Conservation (phyloP, 2,329 filamentous ascomycete genomes). For the Aspergillus amoenus region DNA sequence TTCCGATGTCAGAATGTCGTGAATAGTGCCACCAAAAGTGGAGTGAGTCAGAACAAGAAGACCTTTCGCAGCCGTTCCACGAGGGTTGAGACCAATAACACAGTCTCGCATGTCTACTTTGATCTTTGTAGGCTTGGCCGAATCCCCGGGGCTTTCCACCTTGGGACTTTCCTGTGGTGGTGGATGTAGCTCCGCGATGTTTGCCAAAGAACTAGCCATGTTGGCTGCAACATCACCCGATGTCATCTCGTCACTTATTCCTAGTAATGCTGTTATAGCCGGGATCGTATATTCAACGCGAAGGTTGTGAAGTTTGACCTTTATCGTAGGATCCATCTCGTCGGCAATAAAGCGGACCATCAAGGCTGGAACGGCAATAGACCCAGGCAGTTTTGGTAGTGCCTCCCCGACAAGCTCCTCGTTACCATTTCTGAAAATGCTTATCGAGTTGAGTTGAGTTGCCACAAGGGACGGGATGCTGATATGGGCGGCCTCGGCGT, state of each 20-base stretch:
- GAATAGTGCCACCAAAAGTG: slow-evolving; percentile 66
- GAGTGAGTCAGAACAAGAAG: slow-evolving; percentile 77
- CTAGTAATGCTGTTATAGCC: slow-evolving; percentile 76
- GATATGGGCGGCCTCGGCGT: slow-evolving; percentile 75
- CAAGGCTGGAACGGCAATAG: slow-evolving; percentile 58
- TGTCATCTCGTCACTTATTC: slow-evolving; percentile 65
- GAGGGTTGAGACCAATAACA: slow-evolving; percentile 79
- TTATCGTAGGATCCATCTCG: slow-evolving; percentile 88
- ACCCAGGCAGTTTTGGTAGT: slow-evolving; percentile 35
- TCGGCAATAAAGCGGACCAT: slow-evolving; percentile 91
- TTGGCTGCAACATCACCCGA: slow-evolving; percentile 72
- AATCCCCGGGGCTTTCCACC: slow-evolving; percentile 18
- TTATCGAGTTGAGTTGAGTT: slow-evolving; percentile 66
- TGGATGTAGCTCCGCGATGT: slow-evolving; percentile 62
- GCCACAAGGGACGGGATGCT: slow-evolving; percentile 80
- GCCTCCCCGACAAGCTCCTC: slow-evolving; percentile 72
- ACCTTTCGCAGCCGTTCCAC: slow-evolving; percentile 71
- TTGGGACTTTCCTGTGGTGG: slow-evolving; percentile 18
- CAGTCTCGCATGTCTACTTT: slow-evolving; percentile 74
- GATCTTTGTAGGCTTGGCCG: slow-evolving; percentile 53
- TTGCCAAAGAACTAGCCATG: slow-evolving; percentile 76
- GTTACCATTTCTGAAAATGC: slow-evolving; percentile 61
- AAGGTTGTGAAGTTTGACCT: slow-evolving; percentile 80
- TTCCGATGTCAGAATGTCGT: slow-evolving; percentile 63
- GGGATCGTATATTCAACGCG: slow-evolving; percentile 87